A percentile compares a stretch with the other conserved stretches of the same genome.
These are phyloP conservation scores for Neospermospora avenae DNA, from an alignment of 2,329 filamentous ascomycete species.

Conservation along the genomic window DNA sequence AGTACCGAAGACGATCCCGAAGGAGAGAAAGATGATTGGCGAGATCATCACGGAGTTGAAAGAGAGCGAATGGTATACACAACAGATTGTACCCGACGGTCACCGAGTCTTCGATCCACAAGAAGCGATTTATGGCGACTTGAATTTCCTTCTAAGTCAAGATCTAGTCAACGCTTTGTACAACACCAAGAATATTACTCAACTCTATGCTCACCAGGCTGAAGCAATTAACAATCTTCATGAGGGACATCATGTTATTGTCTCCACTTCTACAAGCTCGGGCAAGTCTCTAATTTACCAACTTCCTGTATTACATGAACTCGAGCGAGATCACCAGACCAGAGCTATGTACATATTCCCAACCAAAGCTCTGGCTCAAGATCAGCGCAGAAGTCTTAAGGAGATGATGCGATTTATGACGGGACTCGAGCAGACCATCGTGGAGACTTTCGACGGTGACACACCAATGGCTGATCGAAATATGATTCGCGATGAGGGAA, in stretches of 20 bases:
- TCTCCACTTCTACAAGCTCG: conserved; percentile 92
- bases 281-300: conserved; percentile 99
- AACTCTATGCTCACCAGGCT: conserved; percentile 87
- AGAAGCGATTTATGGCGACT: conserved; percentile 73
- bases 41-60: conserved; percentile 86
- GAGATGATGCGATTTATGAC: conserved; percentile 81
- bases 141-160: conserved; percentile 85
- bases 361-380: conserved; percentile 93
- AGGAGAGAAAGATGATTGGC: conserved; percentile 72
- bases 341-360: conserved; percentile 98
- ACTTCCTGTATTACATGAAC: conserved; percentile 80
- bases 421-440: conserved; percentile 68
- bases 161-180: conserved; percentile 93
- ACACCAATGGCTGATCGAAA: conserved; percentile 80
- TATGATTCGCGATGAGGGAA: conserved; percentile 77
- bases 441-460: conserved; percentile 96
- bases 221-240: conserved; percentile 89
- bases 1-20: conserved; percentile 71
- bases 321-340: conserved; percentile 73
- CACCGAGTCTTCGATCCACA: conserved; percentile 89
- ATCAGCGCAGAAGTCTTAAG: conserved; percentile 84
- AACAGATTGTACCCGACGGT: conserved; percentile 89
- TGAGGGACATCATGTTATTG: conserved; percentile 80
- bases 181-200: conserved; percentile 82
- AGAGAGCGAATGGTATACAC: conserved; percentile 79